Evolutionary conservation across 176 grass and related monocot species (phyloP).

Genomic region (Eragrostis curvula): DNA sequence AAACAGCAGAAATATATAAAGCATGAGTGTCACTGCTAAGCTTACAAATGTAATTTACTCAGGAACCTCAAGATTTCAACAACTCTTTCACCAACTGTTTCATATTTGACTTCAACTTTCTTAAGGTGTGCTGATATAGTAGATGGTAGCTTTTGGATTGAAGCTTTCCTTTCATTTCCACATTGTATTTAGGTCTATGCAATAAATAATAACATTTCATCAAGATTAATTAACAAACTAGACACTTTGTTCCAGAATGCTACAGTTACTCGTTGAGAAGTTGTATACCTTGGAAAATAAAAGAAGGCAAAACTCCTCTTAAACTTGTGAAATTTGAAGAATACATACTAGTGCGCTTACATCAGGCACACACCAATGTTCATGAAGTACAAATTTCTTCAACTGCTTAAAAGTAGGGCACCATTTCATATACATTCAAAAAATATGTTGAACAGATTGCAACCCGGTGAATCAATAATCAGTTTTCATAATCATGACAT

Average conservation of each 20-base stretch:
- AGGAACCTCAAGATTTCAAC: slow-evolving; percentile 6
- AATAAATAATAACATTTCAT: neutral
- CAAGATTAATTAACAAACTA: neutral
- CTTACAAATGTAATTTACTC: slow-evolving; percentile 10
- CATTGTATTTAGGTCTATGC: neutral
- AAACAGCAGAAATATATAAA: neutral
- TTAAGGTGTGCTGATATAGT: slow-evolving; percentile 30
- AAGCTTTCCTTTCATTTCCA: neutral
- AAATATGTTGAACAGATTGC: neutral
- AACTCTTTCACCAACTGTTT: neutral
- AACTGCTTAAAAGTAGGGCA: slow-evolving; percentile 21
- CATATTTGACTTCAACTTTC: no score
- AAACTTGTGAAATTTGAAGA: slow-evolving; percentile 32
- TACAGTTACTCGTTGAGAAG: neutral
- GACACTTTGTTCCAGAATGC: neutral
- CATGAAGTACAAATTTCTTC: neutral
- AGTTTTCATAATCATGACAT: neutral
- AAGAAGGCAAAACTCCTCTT: neutral
- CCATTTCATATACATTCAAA: slow-evolving; percentile 4
- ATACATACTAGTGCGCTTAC: slow-evolving; percentile 1
- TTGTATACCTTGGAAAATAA: slow-evolving; percentile 1
- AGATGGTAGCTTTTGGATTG: slow-evolving; percentile 7
- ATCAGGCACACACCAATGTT: neutral
- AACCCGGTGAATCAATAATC: neutral
- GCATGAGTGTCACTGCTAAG: neutral